Percentiles rank a stretch among this genome's conserved stretches.
Conservation (phyloP, 495 filamentous ascomycete genomes). For the Aspergillus asperescens region DNA sequence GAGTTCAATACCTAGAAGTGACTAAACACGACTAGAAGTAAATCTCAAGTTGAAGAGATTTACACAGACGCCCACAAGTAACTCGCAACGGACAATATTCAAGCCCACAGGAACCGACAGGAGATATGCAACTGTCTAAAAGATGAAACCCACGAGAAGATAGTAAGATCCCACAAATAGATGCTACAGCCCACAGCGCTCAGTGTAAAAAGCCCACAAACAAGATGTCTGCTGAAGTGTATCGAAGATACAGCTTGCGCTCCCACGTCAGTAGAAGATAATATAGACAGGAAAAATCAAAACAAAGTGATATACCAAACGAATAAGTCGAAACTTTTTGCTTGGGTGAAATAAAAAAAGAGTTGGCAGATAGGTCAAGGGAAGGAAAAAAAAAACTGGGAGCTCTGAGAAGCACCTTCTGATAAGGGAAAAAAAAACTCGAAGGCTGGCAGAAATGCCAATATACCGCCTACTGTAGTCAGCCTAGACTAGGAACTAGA, state of each 20-base stretch:
- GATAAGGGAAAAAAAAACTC: slow-evolving; percentile 35
- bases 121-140: slow-evolving; percentile 41
- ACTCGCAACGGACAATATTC: slow-evolving; percentile 45
- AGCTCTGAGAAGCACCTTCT: slow-evolving; percentile 15
- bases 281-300: slow-evolving; percentile 10
- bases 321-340: slow-evolving; percentile 12
- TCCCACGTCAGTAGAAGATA: slow-evolving; percentile 34
- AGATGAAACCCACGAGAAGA: slow-evolving; percentile 42
- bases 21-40: slow-evolving; percentile 22
- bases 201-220: slow-evolving; percentile 46
- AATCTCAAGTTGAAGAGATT: slow-evolving; percentile 23
- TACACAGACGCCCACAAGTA: slow-evolving; percentile 39
- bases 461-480: slow-evolving; percentile 23
- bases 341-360: slow-evolving; percentile 8
- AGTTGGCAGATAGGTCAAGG: slow-evolving; percentile 15
- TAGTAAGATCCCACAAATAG: slow-evolving; percentile 43
- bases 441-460: slow-evolving; percentile 29
- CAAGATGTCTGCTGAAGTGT: slow-evolving; percentile 45
- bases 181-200: slow-evolving; percentile 47
- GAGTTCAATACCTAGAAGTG: slow-evolving; percentile 25
- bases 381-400: slow-evolving; percentile 22
- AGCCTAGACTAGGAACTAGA: slow-evolving; percentile 18
- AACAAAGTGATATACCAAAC: slow-evolving; percentile 16
- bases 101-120: slow-evolving; percentile 47
- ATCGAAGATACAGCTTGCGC: slow-evolving; percentile 39